Base-by-base conservation (phyloP, 441 rosid species). In the Viola pubescens region DNA sequence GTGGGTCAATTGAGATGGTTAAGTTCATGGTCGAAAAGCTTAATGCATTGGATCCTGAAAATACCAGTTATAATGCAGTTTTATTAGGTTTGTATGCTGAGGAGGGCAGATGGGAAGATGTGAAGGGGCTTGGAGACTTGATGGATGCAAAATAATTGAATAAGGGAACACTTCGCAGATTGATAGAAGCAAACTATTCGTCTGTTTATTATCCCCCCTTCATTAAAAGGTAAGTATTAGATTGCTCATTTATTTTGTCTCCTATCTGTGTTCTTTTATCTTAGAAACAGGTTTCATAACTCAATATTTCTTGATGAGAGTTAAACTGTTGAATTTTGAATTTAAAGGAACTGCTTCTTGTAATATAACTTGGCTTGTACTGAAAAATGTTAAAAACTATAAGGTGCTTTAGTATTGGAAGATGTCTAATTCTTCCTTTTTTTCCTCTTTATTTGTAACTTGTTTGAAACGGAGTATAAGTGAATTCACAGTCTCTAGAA, bases 31-130 rank as follows among this genome's bases (percentile, higher is more conserved):
- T 69, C 9, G 48, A 71, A 48, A 44, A 39, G 47, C 67, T 66
- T 0, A 62, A 54, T 12, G 39, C 55, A 57, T 54, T 66, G 43
- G 65, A 63, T 41, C 70, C 65, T 8, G 41, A 63, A 63, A 37
- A 52, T 48, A 38, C 39, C 3, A 42, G 65, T 55, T 64, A 67
- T 60, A 40, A 48, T 54, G 50, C 7, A 39, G 51, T 45, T 62
- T 59, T 68, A 26, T 47, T 44, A 51, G 72, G 64, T 56, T 56
- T 67, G 58, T 61, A 67, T 55, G 57, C 62, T n/a, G 42, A 67
- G 16, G 64, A 63, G 34, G 43, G 60, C 42, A 66, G 70, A 64
- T 60, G 63, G 56, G 62, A 67, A 46, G 65, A 58, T 63, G 65
- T 41, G 53, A 51, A 40, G 51, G 64, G 69, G 68, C 63, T 60